Base-by-base conservation (phyloP, 768 basidiomycete genomes). In the Imleria badia region DNA sequence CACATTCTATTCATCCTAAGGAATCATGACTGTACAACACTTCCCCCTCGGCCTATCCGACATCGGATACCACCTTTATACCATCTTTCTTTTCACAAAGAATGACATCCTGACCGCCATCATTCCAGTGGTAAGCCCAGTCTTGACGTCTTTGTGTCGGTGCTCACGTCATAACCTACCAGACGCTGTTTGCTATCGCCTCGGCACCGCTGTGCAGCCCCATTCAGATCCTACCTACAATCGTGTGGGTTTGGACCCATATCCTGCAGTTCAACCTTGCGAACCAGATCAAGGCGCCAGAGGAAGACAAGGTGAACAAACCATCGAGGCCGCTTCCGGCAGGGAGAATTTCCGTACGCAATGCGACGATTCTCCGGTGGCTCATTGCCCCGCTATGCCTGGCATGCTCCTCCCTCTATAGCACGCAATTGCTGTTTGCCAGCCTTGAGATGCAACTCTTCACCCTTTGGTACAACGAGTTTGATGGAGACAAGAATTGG, bases 171-270 rank as follows among this genome's bases (percentile, higher is more conserved):
- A 45, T 26, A 3, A 36, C 26, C 22, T 34, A 22, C 26, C 19
- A 76, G 75, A 70, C 67, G 6, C 45, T 74, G 8, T 72, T 76
- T 48, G 64, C 75, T 1, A 34, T 60, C 19, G 68, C 65, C 22
- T 64, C 75, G 0, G 74, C 75, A 5, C 74, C 76, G 2, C 41
- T 73, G 2, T 55, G 53, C 36, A 61, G 55, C 29, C 42, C 63
- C 6, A 35, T 56, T 7, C 56, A 46, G 2, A n/a, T 72, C 13
- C 12, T 64, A 12, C 66, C 74, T 22, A 61, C 72, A 4, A 51
- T 76, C 3, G 49, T 73, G 13, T 81, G 79, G 79, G 68, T 78
- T 35, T 81, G 74, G 74, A 49, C 75, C 2, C 80, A 81, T 44
- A 68, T 78, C 14, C 63, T 81, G 3, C 76, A 76, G 40, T 77